A percentile compares a stretch with the other conserved stretches of the same genome.
Conservation (phyloP, 169 alveolate genomes). For the Condylostoma magnum region DNA sequence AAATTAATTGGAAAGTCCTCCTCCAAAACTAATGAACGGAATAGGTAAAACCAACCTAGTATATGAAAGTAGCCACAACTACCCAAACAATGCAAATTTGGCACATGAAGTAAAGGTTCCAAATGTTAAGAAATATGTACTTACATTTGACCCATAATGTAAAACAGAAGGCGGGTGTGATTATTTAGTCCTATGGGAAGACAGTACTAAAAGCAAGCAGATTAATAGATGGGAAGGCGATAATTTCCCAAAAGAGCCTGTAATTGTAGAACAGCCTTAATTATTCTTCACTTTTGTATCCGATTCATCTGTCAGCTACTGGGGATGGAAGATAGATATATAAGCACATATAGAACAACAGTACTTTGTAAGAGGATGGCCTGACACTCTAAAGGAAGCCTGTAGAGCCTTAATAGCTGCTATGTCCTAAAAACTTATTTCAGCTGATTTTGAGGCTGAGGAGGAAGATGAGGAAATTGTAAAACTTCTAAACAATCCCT, state of each 20-base stretch:
- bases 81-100: background rate
- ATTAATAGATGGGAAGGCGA: slow-evolving; percentile 8
- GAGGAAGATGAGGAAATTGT: background rate
- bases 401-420: background rate
- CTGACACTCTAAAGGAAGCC: background rate
- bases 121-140: background rate
- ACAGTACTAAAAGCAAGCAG: background rate
- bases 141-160: slow-evolving; percentile 25
- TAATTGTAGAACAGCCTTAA: background rate
- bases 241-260: slow-evolving; percentile 5
- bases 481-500: slow-evolving; percentile 15
- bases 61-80: slow-evolving; percentile 17
- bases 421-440: background rate
- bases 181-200: slow-evolving; percentile 14
- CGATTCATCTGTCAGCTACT: slow-evolving; percentile 26
- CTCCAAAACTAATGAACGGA: background rate
- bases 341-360: background rate
- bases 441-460: background rate
- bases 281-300: slow-evolving; percentile 15
- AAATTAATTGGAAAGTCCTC: background rate
- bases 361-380: slow-evolving; percentile 6
- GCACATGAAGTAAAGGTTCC: background rate
- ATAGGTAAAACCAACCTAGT: background rate
- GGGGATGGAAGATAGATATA: slow-evolving; percentile 32
- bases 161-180: slow-evolving; percentile 31